Base-by-base conservation (phyloP, 177 flowering plant species). In the Vitis hybrid region DNA sequence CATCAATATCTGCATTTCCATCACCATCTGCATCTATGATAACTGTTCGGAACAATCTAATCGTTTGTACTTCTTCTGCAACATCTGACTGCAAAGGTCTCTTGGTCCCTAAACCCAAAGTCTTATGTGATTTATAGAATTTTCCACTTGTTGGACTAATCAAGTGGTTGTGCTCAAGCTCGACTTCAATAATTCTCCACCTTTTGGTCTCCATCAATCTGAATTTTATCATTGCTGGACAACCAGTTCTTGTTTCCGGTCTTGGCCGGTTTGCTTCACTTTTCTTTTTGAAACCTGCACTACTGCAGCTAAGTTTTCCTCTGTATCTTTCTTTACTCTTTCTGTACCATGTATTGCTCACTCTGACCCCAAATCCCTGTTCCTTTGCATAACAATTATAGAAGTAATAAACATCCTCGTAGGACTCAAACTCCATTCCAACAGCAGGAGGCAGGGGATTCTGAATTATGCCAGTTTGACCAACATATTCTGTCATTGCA, bases 231-330 rank as follows among this genome's bases (percentile, higher is more conserved):
- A 80, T 80, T 49, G 80, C 83, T 11, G 80, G 83, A 54, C 83
- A 77, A 13, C 80, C 79, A 14, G 83, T 80, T 65, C 83, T 77
- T 5, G 83, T 80, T 67, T 80, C 83, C 16, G 80, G 83, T 56
- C 83, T 80, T 11, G 78, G 80, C 1, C 83, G 78, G 35, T 77
- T 80, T 60, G 83, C 78, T 64, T 78, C 78, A 60, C 77, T 74
- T 56, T 70, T 81, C 72, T 76, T 81, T 66, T 81, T 81, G 64
- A 76, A 81, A 49, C 79, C 81, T n/a, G 81, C 79, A 64, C 80
- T 78, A 55, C 81, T 81, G 66, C 81, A 78, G 80, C 81, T 76
- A 52, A 78, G 78, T 62, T 81, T 81, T 67, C 80, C 84, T 76
- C 84, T 79, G 24, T 81, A 81, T 60, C 72, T 76, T 67, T 76